These are phyloP conservation scores for Triangularia verruculosa DNA, from an alignment of 2,329 filamentous ascomycete species.

Conservation along the genomic window DNA sequence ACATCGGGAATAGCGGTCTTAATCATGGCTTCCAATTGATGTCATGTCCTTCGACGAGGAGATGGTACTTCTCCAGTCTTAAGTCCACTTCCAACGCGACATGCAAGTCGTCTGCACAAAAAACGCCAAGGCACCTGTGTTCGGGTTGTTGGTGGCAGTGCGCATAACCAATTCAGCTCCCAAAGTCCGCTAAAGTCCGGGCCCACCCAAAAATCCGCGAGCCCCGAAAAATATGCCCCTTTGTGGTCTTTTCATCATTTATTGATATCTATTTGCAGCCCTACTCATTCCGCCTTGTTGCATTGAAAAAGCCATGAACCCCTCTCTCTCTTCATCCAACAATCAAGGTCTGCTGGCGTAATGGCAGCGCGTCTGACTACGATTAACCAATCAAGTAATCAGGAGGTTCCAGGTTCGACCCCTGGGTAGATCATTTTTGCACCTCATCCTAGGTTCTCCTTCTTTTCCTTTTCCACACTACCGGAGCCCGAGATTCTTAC, in stretches of 20 bases:
- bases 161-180: neutral
- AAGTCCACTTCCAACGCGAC: neutral
- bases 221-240: neutral
- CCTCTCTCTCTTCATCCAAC: neutral
- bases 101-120: neutral
- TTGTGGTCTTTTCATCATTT: neutral
- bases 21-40: neutral
- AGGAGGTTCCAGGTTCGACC: slow-evolving; percentile 13
- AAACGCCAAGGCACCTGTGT: neutral
- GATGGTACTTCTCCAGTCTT: neutral
- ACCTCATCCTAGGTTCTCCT: neutral
- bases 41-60: neutral
- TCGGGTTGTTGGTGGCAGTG: neutral
- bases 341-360: slow-evolving; percentile 10
- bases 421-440: slow-evolving; percentile 8
- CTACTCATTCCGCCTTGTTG: neutral
- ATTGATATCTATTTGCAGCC: neutral
- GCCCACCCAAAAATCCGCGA: neutral
- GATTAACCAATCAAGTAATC: neutral
- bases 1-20: neutral
- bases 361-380: slow-evolving; percentile 13
- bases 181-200: neutral
- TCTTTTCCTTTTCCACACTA: neutral
- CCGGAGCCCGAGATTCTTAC: neutral
- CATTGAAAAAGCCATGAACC: too few relatives aligned